Conservation (phyloP, 192 early-diverging fungal species). For the Podila epicladia region DNA sequence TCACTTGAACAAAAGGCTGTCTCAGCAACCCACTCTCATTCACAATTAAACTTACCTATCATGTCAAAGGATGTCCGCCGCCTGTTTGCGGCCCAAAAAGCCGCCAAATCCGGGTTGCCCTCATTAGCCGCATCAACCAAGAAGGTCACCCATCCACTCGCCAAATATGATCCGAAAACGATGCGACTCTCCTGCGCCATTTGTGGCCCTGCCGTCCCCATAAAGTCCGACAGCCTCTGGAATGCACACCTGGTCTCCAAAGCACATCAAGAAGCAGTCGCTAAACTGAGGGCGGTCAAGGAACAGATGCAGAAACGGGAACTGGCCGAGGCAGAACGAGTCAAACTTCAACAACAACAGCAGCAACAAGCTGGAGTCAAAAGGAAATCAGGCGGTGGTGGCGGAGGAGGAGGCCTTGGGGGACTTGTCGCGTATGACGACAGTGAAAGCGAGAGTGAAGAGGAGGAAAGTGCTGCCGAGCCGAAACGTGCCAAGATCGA, state of each 20-base stretch:
- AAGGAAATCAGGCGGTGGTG: constrained; percentile 23
- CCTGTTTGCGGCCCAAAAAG: constrained; percentile 46
- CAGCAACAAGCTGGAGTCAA: constrained; percentile 28
- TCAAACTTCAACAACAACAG: constrained; percentile 23
- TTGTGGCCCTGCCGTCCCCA: constrained; percentile 44
- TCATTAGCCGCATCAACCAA: constrained; percentile 25
- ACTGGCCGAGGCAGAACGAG: constrained; percentile 35
- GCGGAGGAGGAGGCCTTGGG: constrained; percentile 8
- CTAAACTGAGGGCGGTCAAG: constrained; percentile 56
- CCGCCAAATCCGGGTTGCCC: constrained; percentile 23
- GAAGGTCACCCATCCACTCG: constrained; percentile 56
- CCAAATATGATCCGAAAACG: constrained; percentile 58
- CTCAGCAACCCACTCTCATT: background rate
- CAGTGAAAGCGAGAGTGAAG: constrained; percentile 39
- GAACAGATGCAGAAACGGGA: constrained; percentile 49
- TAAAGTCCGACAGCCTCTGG: constrained; percentile 59
- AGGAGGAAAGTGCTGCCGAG: constrained; percentile 18
- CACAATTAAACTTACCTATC: too few species aligned
- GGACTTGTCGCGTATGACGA: constrained; percentile 47
- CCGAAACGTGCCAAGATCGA: constrained; percentile 38
- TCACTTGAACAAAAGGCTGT: background rate
- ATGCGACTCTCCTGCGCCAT: constrained; percentile 56
- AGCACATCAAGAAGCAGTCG: constrained; percentile 55
- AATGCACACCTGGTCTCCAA: constrained; percentile 55
- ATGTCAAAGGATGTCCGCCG: constrained; percentile 53